Evolutionary conservation across 2,329 filamentous ascomycete species (phyloP).

Genomic region (Diatrype stigma): DNA sequence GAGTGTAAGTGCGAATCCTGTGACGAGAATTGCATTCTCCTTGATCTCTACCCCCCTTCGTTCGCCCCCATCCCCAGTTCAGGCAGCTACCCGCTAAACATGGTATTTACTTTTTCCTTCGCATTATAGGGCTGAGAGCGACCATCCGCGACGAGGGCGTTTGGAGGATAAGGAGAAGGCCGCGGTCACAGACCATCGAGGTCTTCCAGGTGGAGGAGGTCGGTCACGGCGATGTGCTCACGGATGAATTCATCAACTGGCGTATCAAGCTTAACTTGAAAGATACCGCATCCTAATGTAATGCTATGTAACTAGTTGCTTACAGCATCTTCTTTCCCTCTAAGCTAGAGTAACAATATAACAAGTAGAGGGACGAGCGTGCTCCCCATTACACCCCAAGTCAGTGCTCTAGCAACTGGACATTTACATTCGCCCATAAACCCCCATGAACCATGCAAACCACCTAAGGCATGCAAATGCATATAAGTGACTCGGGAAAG

Average conservation of each 20-base stretch:
- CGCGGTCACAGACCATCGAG: conserved; percentile 63
- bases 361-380: no score
- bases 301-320: neutral
- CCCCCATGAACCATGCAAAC: no score
- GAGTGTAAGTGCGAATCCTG: no score
- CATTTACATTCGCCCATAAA: no score
- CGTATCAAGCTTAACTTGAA: conserved; percentile 46
- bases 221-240: conserved; percentile 72
- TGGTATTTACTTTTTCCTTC: neutral
- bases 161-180: conserved; percentile 70
- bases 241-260: conserved; percentile 75
- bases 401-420: no score
- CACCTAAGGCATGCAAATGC: no score
- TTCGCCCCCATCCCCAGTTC: neutral
- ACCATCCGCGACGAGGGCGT: conserved; percentile 67
- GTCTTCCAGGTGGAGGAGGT: conserved; percentile 69
- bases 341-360: no score
- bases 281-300: conserved; percentile 7
- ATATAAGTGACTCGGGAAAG: no score
- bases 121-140: conserved; percentile 54
- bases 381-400: no score
- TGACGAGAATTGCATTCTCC: no score
- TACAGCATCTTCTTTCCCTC: no score
- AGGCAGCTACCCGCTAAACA: neutral
- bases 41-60: neutral